These are phyloP conservation scores for Hypericum perforatum DNA, from an alignment of 345 rosid genomes.

Conservation along the genomic window DNA sequence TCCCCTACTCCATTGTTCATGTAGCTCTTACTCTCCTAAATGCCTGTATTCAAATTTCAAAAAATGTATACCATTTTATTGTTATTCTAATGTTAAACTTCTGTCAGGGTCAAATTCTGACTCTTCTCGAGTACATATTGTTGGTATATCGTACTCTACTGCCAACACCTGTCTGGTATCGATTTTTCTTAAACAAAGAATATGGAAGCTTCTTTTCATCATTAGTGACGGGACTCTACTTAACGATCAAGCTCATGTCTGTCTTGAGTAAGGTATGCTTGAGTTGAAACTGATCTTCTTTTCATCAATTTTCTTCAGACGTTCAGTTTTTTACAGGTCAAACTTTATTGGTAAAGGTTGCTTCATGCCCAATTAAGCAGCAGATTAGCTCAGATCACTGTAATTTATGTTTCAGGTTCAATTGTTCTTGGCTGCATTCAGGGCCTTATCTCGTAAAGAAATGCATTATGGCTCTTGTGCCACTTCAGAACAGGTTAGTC, in stretches of 20 bases:
- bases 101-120: slow-evolving; percentile 66
- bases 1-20: no score
- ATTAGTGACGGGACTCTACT: slow-evolving; percentile 64
- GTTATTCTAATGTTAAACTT: slow-evolving; percentile 6
- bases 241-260: slow-evolving; percentile 74
- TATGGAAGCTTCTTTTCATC: slow-evolving; percentile 83
- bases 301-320: not conserved
- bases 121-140: slow-evolving; percentile 60
- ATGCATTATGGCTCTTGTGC: slow-evolving; percentile 95
- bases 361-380: no score
- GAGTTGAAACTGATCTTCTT: not conserved
- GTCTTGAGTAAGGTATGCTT: slow-evolving; percentile 54
- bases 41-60: no score
- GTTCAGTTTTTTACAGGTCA: not conserved
- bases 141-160: slow-evolving; percentile 65
- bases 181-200: slow-evolving; percentile 77
- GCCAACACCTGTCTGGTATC: slow-evolving; percentile 82
- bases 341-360: not conserved
- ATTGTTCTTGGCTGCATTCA: slow-evolving; percentile 73
- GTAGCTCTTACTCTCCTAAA: no score
- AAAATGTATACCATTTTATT: not conserved
- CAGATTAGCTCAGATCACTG: not conserved
- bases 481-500: slow-evolving; percentile 78
- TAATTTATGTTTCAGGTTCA: slow-evolving; percentile 48
- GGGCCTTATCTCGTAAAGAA: slow-evolving; percentile 85